These are phyloP conservation scores for Scortechinia acanthostroma DNA, from an alignment of 2,329 filamentous ascomycete species.

Conservation along the genomic window DNA sequence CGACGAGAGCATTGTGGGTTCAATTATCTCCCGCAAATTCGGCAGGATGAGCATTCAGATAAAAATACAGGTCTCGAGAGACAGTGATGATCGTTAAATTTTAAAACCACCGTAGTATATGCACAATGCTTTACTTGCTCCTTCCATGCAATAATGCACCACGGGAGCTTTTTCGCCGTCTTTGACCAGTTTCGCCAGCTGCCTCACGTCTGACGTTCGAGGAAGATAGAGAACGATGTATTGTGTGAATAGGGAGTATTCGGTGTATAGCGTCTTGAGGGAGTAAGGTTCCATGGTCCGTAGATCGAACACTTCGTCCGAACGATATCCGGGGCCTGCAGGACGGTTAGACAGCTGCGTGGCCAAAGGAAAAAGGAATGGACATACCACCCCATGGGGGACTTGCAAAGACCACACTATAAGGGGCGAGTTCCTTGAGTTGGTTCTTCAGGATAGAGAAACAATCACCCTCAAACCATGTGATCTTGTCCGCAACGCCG, in stretches of 20 bases:
- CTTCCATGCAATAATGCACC: slow-evolving; percentile 85
- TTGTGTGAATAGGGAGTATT: slow-evolving; percentile 45
- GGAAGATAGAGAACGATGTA: slow-evolving; percentile 72
- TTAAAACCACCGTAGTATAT: slow-evolving; percentile 2
- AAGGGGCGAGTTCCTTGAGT: not conserved
- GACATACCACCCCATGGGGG: not conserved
- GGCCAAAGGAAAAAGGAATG: slow-evolving; percentile 1
- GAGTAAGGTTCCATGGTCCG: slow-evolving; percentile 83
- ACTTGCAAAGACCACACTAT: not conserved
- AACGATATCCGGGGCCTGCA: slow-evolving; percentile 45
- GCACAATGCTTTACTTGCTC: slow-evolving; percentile 71
- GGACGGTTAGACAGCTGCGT: not conserved
- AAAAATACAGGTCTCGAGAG: no score
- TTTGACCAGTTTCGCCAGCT: slow-evolving; percentile 54
- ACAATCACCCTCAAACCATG: slow-evolving; percentile 81
- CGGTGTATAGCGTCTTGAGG: slow-evolving; percentile 50
- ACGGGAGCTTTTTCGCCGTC: slow-evolving; percentile 51
- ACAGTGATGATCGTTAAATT: not conserved
- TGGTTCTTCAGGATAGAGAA: slow-evolving; percentile 62
- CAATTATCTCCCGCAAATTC: no score
- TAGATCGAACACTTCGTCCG: slow-evolving; percentile 72
- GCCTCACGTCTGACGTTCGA: slow-evolving; percentile 73
- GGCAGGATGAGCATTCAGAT: no score
- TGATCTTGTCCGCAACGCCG: slow-evolving; percentile 70
- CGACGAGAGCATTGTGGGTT: no score